Evolutionary conservation across 441 rosid species (phyloP), one percentile per base, ranked within the genome.

Genomic region (Brassica balearica): DNA sequence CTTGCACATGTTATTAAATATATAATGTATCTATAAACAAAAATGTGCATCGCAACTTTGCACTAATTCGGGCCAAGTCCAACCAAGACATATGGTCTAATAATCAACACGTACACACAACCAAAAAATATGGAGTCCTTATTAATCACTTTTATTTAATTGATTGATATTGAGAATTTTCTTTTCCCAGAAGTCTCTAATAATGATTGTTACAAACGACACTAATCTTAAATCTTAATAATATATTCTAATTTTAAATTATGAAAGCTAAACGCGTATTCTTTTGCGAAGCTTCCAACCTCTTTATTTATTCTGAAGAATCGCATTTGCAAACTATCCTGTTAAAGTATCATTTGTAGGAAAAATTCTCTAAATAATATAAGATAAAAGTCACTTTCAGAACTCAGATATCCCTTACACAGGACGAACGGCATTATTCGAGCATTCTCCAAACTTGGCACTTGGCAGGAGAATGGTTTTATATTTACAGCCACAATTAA

Each of bases 301-400:
- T 65, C 71, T 53, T 65, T 53, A 34, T 53, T 19, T 65, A 74
- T 74, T 65, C 77, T 38, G 61, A 34, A 14, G 77, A 74, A 74
- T 74, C 64, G 71, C 77, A 65, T 53, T 53, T 17, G 12, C 20
- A 55, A 14, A 14, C 19, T 51, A 5, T 51, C 58, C 58, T 51
- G 22, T 55, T 51, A n/a, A 51, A 55, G 20, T 69, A 74, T 74
- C 15, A 65, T 22, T 65, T 55, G 71, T 20, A 29, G n/a, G 14
- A 51, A 25, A 27, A 3, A 11, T 53, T 65, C 4, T 53, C 11
- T 65, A 65, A 53, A 55, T 17, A 55, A 15, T 55, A 55, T 55
- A 55, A 65, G 9, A 73, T 22, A 65, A 48, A 73, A 17, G 63
- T 73, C 63, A 3, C 53, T 63, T 73, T 73, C 53, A 29, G 32